These are phyloP conservation scores for Calvatia gigantea DNA, from an alignment of 768 basidiomycete genomes.

Conservation along the genomic window DNA sequence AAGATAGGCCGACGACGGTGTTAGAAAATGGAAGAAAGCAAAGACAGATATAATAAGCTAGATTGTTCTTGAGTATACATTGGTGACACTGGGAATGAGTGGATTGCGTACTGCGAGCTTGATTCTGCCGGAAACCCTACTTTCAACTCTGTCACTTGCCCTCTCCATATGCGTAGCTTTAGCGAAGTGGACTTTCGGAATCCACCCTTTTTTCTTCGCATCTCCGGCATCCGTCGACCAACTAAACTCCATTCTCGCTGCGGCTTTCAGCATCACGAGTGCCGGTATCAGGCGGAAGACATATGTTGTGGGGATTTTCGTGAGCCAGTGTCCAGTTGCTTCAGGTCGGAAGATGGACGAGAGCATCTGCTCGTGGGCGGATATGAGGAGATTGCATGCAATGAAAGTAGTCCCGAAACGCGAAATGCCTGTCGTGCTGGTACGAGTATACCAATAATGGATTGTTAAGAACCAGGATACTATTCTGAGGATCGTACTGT, in stretches of 20 bases:
- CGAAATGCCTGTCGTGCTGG: conserved; percentile 29
- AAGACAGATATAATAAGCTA: conserved; percentile 6
- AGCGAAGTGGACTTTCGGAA: conserved; percentile 18
- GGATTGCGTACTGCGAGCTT: background rate
- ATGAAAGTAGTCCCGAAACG: conserved; percentile 20
- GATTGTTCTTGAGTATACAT: background rate
- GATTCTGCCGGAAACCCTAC: background rate
- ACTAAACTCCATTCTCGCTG: conserved; percentile 20
- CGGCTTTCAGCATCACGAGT: conserved; percentile 24
- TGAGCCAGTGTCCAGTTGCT: background rate
- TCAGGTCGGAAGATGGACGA: background rate
- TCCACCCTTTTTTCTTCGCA: conserved; percentile 6
- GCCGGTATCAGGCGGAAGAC: conserved; percentile 11
- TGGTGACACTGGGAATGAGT: background rate
- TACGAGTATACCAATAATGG: conserved; percentile 32
- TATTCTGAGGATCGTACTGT: conserved; percentile 14
- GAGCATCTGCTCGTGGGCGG: background rate
- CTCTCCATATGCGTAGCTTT: conserved; percentile 28
- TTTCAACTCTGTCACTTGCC: conserved; percentile 22
- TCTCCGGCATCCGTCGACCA: conserved; percentile 1
- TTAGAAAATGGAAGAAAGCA: background rate
- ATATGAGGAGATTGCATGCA: conserved; percentile 13
- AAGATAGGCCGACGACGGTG: background rate
- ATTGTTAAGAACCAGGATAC: conserved; percentile 16
- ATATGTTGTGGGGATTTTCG: background rate